Evolutionary conservation across 2,329 filamentous ascomycete genomes (phyloP).

Genomic region (Paecilomyces sp.): DNA sequence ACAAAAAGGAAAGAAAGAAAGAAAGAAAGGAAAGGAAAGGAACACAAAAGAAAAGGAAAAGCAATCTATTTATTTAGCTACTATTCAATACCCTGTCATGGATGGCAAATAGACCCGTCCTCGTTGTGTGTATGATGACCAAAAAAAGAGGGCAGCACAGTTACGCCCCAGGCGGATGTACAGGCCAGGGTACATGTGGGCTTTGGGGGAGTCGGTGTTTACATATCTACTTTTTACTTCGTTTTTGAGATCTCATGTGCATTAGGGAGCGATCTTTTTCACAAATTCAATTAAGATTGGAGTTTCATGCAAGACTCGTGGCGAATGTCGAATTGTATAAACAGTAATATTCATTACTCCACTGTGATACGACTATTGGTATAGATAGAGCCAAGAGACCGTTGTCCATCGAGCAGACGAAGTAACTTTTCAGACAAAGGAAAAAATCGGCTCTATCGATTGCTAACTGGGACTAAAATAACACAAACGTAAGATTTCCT

Average conservation of each 20-base stretch:
- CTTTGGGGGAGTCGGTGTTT: background rate
- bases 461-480: background rate
- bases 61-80: background rate
- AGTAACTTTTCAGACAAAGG: background rate
- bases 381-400: background rate
- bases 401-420: background rate
- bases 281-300: background rate
- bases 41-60: background rate
- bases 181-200: background rate
- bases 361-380: background rate
- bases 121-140: background rate
- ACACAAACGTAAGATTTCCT: conserved; percentile 6
- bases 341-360: background rate
- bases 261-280: background rate
- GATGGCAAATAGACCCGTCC: background rate
- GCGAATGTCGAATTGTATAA: background rate
- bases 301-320: background rate
- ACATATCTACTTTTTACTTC: background rate
- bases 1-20: too few relatives aligned
- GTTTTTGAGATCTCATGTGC: background rate
- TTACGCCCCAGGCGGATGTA: background rate
- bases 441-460: background rate
- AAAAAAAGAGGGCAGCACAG: background rate
- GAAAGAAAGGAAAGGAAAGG: too few relatives aligned
- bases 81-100: background rate